A percentile compares a stretch with the other conserved stretches of the same genome.
Evolutionary conservation across 140 eudicot species (phyloP).

Genomic region (Stevia rebaudiana): DNA sequence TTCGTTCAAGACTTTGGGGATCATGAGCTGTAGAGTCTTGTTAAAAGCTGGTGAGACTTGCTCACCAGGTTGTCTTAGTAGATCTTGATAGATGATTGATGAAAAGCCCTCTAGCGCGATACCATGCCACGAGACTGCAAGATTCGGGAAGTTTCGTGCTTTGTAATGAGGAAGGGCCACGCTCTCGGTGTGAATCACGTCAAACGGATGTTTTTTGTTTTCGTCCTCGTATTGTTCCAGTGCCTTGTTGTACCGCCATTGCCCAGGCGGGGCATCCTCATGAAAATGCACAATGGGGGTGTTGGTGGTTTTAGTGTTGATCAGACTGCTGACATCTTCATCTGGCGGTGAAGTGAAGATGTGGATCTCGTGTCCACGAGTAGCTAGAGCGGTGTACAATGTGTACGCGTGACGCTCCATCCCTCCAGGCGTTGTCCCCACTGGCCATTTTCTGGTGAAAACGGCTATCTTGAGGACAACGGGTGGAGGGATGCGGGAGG

Average conservation of each 20-base stretch:
- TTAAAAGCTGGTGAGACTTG: slow-evolving; percentile 53
- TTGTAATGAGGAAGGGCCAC: slow-evolving; percentile 65
- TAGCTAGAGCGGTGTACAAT: slow-evolving; percentile 55
- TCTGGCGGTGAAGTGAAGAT: slow-evolving; percentile 69
- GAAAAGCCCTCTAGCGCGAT: slow-evolving; percentile 83
- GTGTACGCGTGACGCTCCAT: slow-evolving; percentile 93
- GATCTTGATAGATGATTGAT: slow-evolving; percentile 71
- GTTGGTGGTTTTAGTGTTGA: slow-evolving; percentile 9
- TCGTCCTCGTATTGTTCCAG: slow-evolving; percentile 71
- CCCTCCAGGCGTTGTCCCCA: slow-evolving; percentile 66
- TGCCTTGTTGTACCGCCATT: slow-evolving; percentile 82
- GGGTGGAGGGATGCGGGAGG: slow-evolving; percentile 35
- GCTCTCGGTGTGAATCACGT: slow-evolving; percentile 84
- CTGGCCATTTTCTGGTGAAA: slow-evolving; percentile 82
- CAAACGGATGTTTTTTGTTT: slow-evolving; percentile 36
- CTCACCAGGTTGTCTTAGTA: slow-evolving; percentile 46
- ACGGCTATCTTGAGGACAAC: slow-evolving; percentile 59
- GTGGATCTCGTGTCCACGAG: slow-evolving; percentile 61
- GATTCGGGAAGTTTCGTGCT: slow-evolving; percentile 53
- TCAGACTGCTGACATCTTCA: slow-evolving; percentile 4
- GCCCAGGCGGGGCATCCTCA: slow-evolving; percentile 57
- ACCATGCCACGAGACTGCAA: slow-evolving; percentile 91
- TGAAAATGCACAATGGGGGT: slow-evolving; percentile 47
- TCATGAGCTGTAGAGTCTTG: slow-evolving; percentile 50
- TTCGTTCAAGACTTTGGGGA: slow-evolving; percentile 67